Conservation (phyloP, 306 rosid species). For the Corylus americana region DNA sequence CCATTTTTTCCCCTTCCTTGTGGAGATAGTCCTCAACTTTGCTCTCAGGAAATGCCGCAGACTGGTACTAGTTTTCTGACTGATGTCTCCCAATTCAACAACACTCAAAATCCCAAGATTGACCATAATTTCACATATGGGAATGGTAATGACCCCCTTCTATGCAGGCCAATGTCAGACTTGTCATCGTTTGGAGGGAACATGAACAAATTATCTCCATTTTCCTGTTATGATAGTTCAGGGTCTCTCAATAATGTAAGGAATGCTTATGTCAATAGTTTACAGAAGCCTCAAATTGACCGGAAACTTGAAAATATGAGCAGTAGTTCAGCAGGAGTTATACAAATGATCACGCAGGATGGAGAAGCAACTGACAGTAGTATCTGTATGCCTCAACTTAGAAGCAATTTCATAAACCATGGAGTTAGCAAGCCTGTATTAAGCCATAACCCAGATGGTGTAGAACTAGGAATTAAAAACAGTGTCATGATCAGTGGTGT, state of each 20-base stretch:
- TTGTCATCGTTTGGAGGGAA: slow-evolving; percentile 17
- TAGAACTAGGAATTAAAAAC: neutral
- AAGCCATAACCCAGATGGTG: slow-evolving; percentile 25
- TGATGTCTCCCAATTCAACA: slow-evolving; percentile 29
- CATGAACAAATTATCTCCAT: slow-evolving; percentile 16
- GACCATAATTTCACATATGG: slow-evolving; percentile 1
- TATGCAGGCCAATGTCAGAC: neutral
- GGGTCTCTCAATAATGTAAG: slow-evolving; percentile 8
- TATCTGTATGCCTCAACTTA: slow-evolving; percentile 23
- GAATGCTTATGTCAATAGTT: slow-evolving; percentile 23
- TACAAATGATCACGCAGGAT: slow-evolving; percentile 23
- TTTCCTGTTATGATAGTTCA: slow-evolving; percentile 21
- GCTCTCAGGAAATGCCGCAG: slow-evolving; percentile 3
- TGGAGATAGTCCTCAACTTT: slow-evolving; percentile 21
- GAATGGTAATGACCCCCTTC: slow-evolving; percentile 11
- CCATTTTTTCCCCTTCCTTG: slow-evolving; percentile 28
- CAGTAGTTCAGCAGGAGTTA: neutral
- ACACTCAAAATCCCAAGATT: slow-evolving; percentile 23
- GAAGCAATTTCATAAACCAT: slow-evolving; percentile 17
- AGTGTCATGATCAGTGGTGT: neutral
- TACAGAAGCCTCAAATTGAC: slow-evolving; percentile 21
- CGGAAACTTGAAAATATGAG: slow-evolving; percentile 12
- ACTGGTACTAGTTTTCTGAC: slow-evolving; percentile 13
- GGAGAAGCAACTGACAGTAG: slow-evolving; percentile 24
- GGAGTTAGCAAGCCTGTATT: slow-evolving; percentile 15